Percentiles rank a stretch among this genome's conserved stretches.
Evolutionary conservation across 2,329 filamentous ascomycete genomes (phyloP).

Genomic region (Cordyceps cicadae): DNA sequence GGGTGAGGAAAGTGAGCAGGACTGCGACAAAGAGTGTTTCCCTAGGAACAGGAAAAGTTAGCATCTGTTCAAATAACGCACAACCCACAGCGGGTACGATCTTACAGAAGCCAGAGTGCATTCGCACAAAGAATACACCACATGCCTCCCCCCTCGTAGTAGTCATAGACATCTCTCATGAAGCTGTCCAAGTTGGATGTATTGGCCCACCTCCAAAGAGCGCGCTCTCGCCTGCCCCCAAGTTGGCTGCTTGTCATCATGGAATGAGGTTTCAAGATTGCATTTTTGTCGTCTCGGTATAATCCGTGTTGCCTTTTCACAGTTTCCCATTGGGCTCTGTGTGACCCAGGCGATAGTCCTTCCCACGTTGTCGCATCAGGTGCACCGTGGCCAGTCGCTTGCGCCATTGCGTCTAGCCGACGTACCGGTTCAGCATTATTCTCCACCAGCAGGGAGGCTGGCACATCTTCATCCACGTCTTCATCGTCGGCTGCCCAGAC

Average conservation of each 20-base stretch:
- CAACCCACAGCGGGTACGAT: not conserved
- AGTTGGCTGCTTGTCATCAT: not conserved
- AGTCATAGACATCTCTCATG: constrained; percentile 75
- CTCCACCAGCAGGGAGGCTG: constrained; percentile 55
- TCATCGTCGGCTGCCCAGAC: constrained; percentile 34
- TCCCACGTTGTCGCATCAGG: not conserved
- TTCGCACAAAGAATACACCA: constrained; percentile 75
- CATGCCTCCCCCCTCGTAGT: constrained; percentile 74
- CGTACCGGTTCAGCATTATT: constrained; percentile 26
- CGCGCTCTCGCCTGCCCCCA: constrained; percentile 47
- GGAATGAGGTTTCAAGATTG: not conserved
- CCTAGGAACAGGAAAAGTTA: constrained; percentile 29
- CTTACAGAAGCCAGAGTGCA: constrained; percentile 63
- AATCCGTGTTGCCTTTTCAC: constrained; percentile 43
- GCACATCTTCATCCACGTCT: constrained; percentile 52
- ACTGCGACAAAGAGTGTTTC: constrained; percentile 76
- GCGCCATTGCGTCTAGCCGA: not conserved
- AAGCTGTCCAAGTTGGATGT: constrained; percentile 85
- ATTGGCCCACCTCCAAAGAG: constrained; percentile 89
- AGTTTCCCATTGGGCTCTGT: constrained; percentile 44
- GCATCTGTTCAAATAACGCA: not conserved
- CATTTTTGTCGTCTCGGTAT: constrained; percentile 29
- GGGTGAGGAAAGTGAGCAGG: constrained; percentile 74
- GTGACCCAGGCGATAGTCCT: constrained; percentile 7
- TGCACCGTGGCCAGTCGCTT: not conserved